Evolutionary conservation across 306 rosid genomes (phyloP).

Genomic region (Prunus persica): DNA sequence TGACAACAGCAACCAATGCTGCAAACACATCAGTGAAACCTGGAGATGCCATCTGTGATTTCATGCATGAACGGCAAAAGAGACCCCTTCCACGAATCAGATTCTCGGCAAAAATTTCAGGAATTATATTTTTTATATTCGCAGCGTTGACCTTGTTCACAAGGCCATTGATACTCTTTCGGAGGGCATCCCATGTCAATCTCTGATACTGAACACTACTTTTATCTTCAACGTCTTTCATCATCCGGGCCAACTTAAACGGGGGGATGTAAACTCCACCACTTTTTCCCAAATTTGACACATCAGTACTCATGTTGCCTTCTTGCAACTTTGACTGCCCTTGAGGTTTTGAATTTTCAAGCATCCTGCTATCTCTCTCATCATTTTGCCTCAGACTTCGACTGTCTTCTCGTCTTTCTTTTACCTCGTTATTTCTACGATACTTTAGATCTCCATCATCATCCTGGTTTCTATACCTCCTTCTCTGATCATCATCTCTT

Average conservation of each 20-base stretch:
- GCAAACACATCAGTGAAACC: slow-evolving; percentile 91
- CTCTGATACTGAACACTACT: slow-evolving; percentile 82
- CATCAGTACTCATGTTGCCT: slow-evolving; percentile 40
- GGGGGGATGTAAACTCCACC: slow-evolving; percentile 97
- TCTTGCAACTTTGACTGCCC: slow-evolving; percentile 28
- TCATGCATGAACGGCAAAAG: slow-evolving; percentile 93
- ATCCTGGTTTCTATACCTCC: slow-evolving; percentile 20
- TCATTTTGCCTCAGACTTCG: slow-evolving; percentile 31
- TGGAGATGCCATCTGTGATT: slow-evolving; percentile 95
- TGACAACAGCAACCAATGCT: slow-evolving; percentile 87
- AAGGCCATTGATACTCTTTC: slow-evolving; percentile 91
- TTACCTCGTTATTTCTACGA: slow-evolving; percentile 29
- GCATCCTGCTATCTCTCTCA: slow-evolving; percentile 32
- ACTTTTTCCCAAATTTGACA: slow-evolving; percentile 62
- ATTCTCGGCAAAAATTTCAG: slow-evolving; percentile 76
- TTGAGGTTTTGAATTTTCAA: slow-evolving; percentile 33
- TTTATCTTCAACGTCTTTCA: slow-evolving; percentile 86
- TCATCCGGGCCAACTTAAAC: slow-evolving; percentile 90
- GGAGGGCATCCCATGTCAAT: slow-evolving; percentile 92
- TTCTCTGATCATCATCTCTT: slow-evolving; percentile 19
- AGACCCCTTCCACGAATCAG: slow-evolving; percentile 90
- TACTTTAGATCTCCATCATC: slow-evolving; percentile 24
- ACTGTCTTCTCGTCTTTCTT: slow-evolving; percentile 27
- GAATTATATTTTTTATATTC: slow-evolving; percentile 80
- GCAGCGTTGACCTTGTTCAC: slow-evolving; percentile 94